These are phyloP conservation scores for Blumeria hordei DNA, from an alignment of 2,329 filamentous ascomycete genomes.

Conservation along the genomic window DNA sequence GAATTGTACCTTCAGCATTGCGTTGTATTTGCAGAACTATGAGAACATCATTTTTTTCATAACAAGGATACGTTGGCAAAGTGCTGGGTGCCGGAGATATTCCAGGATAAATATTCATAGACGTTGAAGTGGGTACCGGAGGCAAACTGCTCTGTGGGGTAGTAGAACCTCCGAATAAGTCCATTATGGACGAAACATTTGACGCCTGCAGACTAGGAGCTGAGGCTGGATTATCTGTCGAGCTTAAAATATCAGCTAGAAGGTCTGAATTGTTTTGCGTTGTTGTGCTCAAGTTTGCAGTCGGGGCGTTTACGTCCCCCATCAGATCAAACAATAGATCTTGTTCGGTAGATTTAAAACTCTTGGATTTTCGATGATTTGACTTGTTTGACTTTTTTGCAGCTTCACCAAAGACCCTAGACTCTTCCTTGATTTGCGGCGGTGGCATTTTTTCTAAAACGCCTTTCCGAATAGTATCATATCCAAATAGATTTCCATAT, in stretches of 20 bases:
- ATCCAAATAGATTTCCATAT: conserved; percentile 81
- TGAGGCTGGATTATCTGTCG: conserved; percentile 26
- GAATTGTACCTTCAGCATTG: conserved; percentile 53
- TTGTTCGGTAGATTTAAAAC: conserved; percentile 65
- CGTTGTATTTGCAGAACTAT: conserved; percentile 69
- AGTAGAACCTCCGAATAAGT: conserved; percentile 42
- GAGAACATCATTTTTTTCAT: conserved; percentile 63
- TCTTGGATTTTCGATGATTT: conserved; percentile 50
- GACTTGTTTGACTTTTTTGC: conserved; percentile 42
- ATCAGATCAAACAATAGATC: conserved; percentile 84
- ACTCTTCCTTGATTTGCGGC: conserved; percentile 89
- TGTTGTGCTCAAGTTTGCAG: conserved; percentile 29
- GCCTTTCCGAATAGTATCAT: conserved; percentile 65
- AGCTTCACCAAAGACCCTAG: conserved; percentile 67
- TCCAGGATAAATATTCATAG: conserved; percentile 18
- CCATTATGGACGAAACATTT: conserved; percentile 59
- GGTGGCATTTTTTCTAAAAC: conserved; percentile 96
- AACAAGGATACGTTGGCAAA: conserved; percentile 42
- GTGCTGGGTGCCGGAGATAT: conserved; percentile 24
- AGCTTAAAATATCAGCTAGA: conserved; percentile 75
- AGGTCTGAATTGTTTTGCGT: conserved; percentile 59
- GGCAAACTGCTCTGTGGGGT: conserved; percentile 22
- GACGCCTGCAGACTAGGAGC: conserved; percentile 27
- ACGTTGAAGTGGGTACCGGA: conserved; percentile 25
- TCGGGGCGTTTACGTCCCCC: conserved; percentile 49